Conservation (phyloP, 148 eudicot genomes). For the Vaccinium macrocarpon region DNA sequence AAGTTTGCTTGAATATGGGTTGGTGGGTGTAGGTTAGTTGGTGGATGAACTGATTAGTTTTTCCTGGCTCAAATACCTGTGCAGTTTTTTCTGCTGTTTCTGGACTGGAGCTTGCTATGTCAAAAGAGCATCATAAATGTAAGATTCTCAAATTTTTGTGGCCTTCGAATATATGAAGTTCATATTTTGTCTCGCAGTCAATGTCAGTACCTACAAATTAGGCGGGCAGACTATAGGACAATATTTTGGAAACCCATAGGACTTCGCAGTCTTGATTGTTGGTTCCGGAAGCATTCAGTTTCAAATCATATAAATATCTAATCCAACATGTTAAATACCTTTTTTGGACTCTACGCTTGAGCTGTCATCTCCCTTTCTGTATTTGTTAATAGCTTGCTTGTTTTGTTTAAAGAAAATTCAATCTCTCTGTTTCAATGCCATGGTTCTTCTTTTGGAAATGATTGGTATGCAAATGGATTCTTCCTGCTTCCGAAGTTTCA, state of each 20-base stretch:
- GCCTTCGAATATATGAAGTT: neutral
- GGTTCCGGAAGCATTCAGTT: neutral
- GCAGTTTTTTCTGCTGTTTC: constrained; percentile 96
- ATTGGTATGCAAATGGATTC: neutral
- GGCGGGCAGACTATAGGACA: neutral
- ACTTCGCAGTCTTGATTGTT: neutral
- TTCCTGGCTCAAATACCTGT: constrained; percentile 17
- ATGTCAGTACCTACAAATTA: neutral
- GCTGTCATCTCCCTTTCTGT: too few relatives aligned
- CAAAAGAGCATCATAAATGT: constrained; percentile 91
- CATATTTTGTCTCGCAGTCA: neutral
- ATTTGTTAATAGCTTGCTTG: neutral
- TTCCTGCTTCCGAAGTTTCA: too few relatives aligned
- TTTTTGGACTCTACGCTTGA: neutral
- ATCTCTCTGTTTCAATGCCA: neutral
- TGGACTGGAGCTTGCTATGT: constrained; percentile 77
- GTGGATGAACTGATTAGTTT: neutral
- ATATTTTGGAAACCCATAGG: constrained; percentile 5
- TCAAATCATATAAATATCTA: neutral
- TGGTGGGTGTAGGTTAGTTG: neutral
- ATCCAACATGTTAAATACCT: neutral
- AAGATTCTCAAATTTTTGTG: constrained; percentile 33
- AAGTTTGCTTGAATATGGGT: constrained; percentile 1
- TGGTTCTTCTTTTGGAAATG: neutral
- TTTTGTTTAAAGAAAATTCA: neutral